phyloP scores from a whole-genome alignment of 345 rosid species.

The Triadica sebifera region DNA sequence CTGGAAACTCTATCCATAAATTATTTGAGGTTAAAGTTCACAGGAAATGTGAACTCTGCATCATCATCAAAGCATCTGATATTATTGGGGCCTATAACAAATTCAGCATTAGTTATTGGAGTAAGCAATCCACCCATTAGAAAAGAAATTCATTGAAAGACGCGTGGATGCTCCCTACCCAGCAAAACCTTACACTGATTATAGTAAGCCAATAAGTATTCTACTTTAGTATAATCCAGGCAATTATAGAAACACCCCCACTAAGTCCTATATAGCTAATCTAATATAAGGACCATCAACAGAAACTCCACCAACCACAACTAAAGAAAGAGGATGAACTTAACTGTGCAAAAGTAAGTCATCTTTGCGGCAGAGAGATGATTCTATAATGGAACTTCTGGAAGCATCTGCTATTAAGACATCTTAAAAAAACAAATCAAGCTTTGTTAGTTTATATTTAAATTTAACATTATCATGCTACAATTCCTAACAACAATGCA shows the following conservation, averaged over 20 bases:
- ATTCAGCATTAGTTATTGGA: no score
- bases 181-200: conserved; percentile 3
- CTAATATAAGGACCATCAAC: not conserved
- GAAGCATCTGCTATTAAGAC: conserved; percentile 15
- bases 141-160: not conserved
- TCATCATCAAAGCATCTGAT: no score
- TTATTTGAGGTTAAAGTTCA: conserved; percentile 37
- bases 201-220: not conserved
- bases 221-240: conserved; percentile 10
- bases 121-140: no score
- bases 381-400: conserved; percentile 17
- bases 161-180: conserved; percentile 16
- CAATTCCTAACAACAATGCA: conserved; percentile 19
- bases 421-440: conserved; percentile 20
- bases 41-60: no score
- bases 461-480: no score
- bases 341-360: not conserved
- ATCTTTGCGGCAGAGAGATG: conserved; percentile 19
- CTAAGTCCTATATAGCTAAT: conserved; percentile 16
- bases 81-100: no score
- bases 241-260: conserved; percentile 4
- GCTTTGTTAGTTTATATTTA: conserved; percentile 15
- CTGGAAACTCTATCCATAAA: conserved; percentile 83
- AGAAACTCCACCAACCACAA: not conserved
- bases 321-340: conserved; percentile 1